Evolutionary conservation across 306 rosid species (phyloP).

Genomic region (Cucurbita moschata): DNA sequence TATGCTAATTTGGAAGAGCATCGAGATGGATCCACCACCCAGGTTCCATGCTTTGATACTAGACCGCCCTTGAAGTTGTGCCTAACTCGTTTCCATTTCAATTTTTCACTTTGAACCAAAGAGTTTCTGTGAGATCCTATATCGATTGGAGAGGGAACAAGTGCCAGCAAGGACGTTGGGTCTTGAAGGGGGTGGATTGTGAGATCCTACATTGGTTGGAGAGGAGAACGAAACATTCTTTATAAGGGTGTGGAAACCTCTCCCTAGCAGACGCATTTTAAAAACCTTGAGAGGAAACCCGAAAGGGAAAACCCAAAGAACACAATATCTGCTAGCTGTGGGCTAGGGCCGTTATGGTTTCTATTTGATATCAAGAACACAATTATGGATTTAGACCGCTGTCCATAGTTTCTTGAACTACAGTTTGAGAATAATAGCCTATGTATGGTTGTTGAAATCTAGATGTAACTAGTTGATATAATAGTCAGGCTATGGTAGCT

Average conservation of each 20-base stretch:
- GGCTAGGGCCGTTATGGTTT: too few species aligned
- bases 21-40: conserved; percentile 66
- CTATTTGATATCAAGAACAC: background rate
- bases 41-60: conserved; percentile 28
- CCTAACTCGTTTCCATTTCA: background rate
- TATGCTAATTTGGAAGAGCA: conserved; percentile 84
- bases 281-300: too few species aligned
- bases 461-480: background rate
- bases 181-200: too few species aligned
- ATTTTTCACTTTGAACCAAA: background rate
- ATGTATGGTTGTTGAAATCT: background rate
- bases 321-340: too few species aligned
- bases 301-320: too few species aligned
- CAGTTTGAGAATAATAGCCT: background rate
- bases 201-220: too few species aligned
- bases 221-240: too few species aligned
- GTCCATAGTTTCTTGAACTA: background rate
- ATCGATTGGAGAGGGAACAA: too few species aligned
- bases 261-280: too few species aligned
- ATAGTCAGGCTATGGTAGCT: background rate
- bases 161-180: too few species aligned
- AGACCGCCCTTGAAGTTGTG: background rate
- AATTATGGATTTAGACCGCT: background rate
- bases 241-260: too few species aligned
- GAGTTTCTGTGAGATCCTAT: too few species aligned